A percentile compares a stretch with the other conserved stretches of the same genome.
Evolutionary conservation across 2,329 filamentous ascomycete species (phyloP).

Genomic region (Harringtonia aguacate): DNA sequence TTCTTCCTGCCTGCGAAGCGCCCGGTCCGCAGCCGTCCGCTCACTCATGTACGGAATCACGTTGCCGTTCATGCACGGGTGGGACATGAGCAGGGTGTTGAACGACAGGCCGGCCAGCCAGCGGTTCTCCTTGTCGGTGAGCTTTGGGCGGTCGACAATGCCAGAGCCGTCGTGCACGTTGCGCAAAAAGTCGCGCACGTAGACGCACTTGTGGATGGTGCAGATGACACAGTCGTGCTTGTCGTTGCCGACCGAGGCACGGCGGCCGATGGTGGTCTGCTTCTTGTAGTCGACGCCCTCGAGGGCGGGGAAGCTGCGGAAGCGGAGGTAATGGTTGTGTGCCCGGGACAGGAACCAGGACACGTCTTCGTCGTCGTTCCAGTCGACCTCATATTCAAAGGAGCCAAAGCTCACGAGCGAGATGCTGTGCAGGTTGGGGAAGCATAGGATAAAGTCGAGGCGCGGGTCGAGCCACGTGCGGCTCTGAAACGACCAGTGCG

Average conservation of each 20-base stretch:
- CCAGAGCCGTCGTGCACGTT: neutral
- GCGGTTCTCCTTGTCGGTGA: conserved; percentile 3
- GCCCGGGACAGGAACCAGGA: conserved; percentile 5
- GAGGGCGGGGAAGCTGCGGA: conserved; percentile 8
- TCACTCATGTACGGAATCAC: neutral
- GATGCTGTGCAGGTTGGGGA: conserved; percentile 9
- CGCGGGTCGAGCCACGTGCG: conserved; percentile 7
- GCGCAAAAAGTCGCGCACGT: conserved; percentile 7
- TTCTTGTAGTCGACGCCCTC: conserved; percentile 6
- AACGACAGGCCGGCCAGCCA: conserved; percentile 4
- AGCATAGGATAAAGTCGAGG: conserved; percentile 10
- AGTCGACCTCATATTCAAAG: conserved; percentile 9
- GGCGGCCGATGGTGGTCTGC: conserved; percentile 1
- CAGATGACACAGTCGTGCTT: conserved; percentile 13
- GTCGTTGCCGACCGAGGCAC: neutral
- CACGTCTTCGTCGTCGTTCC: conserved; percentile 6
- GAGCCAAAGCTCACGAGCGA: conserved; percentile 10
- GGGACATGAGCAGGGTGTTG: conserved; percentile 6
- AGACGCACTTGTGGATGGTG: conserved; percentile 13
- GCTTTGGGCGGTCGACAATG: neutral
- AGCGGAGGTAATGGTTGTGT: conserved; percentile 3
- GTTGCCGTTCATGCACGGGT: neutral
- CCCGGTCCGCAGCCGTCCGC: neutral
- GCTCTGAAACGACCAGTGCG: conserved; percentile 8
- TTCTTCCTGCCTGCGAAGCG: no score